Conservation (phyloP, 306 rosid genomes). For the Casuarina glauca region DNA sequence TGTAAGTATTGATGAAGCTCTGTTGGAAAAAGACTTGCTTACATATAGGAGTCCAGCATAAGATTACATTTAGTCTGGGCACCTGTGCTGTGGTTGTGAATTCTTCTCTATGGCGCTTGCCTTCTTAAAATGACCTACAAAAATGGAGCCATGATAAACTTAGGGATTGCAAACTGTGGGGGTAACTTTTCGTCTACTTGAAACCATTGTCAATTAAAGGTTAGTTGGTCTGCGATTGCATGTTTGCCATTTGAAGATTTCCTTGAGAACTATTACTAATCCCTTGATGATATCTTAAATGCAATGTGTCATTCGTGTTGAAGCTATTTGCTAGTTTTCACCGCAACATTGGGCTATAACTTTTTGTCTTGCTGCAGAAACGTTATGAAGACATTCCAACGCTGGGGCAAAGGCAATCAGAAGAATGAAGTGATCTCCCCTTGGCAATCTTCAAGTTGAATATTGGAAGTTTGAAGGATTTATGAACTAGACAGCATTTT, state of each 20-base stretch:
- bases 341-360: not conserved
- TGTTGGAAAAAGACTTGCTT: not conserved
- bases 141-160: not conserved
- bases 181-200: not conserved
- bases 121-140: not conserved
- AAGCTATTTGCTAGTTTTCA: conserved; percentile 1
- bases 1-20: not conserved
- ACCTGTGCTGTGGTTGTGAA: not conserved
- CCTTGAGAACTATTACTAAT: not conserved
- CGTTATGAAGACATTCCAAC: conserved; percentile 60
- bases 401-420: conserved; percentile 59
- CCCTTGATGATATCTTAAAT: not conserved
- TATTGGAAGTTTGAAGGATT: conserved; percentile 37
- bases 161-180: not conserved
- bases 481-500: conserved; percentile 43
- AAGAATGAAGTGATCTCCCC: conserved; percentile 37
- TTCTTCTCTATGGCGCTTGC: not conserved
- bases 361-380: conserved; percentile 41
- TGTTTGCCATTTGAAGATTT: not conserved
- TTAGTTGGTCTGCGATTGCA: not conserved
- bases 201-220: not conserved
- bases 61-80: not conserved
- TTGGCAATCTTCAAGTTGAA: conserved; percentile 13
- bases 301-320: not conserved
- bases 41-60: not conserved